A percentile compares a stretch with the other conserved stretches of the same genome.
Conservation (phyloP, 768 basidiomycete genomes). For the Leccinum ochraceum region DNA sequence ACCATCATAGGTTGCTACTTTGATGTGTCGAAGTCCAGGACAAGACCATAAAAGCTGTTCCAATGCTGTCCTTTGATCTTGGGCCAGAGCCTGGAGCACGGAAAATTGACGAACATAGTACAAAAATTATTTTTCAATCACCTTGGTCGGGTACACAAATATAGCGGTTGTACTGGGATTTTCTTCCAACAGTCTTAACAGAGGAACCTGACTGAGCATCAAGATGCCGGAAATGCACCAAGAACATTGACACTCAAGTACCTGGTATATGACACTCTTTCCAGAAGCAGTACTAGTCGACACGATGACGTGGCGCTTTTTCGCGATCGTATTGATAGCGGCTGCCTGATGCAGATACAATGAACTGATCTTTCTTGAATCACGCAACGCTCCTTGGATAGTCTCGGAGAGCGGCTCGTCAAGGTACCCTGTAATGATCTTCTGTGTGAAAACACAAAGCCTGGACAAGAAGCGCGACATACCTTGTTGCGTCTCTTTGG, state of each 20-base stretch:
- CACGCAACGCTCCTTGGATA: slow-evolving; percentile 54
- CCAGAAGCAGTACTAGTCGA: slow-evolving; percentile 91
- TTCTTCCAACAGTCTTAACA: slow-evolving; percentile 64
- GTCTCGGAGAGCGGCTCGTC: slow-evolving; percentile 57
- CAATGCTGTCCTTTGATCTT: slow-evolving; percentile 77
- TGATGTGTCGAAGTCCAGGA: slow-evolving; percentile 61
- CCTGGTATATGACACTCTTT: slow-evolving; percentile 88
- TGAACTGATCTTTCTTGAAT: slow-evolving; percentile 58
- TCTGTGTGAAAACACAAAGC: too few relatives aligned
- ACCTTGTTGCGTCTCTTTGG: slow-evolving; percentile 57
- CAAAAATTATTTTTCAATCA: slow-evolving; percentile 17
- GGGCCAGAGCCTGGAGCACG: slow-evolving; percentile 70
- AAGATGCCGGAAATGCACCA: neutral
- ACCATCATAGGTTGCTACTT: slow-evolving; percentile 82
- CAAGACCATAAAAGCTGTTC: slow-evolving; percentile 63
- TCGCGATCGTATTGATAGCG: slow-evolving; percentile 64
- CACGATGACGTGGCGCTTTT: slow-evolving; percentile 73
- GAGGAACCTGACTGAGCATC: slow-evolving; percentile 54
- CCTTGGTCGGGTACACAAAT: slow-evolving; percentile 90
- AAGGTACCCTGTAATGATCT: slow-evolving; percentile 40
- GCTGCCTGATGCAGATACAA: slow-evolving; percentile 72
- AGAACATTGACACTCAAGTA: slow-evolving; percentile 26
- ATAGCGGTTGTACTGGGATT: slow-evolving; percentile 67
- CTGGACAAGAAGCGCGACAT: neutral
- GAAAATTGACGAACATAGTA: neutral